Evolutionary conservation across 2,329 filamentous ascomycete genomes (phyloP).

Genomic region (Aspergillus sp.): DNA sequence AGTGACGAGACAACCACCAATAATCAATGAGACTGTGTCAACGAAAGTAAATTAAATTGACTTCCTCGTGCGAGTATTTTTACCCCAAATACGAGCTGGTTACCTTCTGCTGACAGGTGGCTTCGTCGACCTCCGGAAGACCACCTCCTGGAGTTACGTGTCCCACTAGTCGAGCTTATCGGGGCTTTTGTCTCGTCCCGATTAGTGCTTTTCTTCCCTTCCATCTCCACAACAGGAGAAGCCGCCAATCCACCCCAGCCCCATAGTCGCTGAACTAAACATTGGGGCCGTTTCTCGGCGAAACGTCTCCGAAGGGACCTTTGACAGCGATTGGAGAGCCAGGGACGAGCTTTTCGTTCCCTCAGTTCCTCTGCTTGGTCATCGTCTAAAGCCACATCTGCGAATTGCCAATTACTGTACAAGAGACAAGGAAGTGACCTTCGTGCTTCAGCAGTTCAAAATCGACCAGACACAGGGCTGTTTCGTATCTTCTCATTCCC

Average conservation of each 20-base stretch:
- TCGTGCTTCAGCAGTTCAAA: not conserved
- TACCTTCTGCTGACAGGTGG: not conserved
- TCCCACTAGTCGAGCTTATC: constrained; percentile 10
- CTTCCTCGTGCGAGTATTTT: not conserved
- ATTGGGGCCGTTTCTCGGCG: constrained; percentile 22
- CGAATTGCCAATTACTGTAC: not conserved
- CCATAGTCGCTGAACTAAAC: constrained; percentile 5
- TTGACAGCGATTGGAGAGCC: not conserved
- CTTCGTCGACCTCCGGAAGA: not conserved
- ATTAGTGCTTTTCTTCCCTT: constrained; percentile 4
- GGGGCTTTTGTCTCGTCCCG: constrained; percentile 8
- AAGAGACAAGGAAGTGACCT: not conserved
- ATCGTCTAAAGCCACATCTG: constrained; percentile 2
- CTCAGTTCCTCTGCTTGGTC: constrained; percentile 13
- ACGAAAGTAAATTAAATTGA: constrained; percentile 10
- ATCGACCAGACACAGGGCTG: not conserved
- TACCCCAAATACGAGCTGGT: not conserved
- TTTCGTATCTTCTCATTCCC: not conserved
- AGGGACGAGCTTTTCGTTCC: constrained; percentile 10
- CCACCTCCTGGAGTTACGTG: constrained; percentile 2
- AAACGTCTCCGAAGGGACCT: constrained; percentile 15
- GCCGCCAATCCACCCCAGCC: constrained; percentile 4
- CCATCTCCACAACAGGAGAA: constrained; percentile 15
- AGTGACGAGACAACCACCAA: not conserved
- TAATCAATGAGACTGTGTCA: not conserved